A percentile compares a stretch with the other conserved stretches of the same genome.
Conservation (phyloP, 2,329 filamentous ascomycete genomes). For the Pseudocercospora vitis region DNA sequence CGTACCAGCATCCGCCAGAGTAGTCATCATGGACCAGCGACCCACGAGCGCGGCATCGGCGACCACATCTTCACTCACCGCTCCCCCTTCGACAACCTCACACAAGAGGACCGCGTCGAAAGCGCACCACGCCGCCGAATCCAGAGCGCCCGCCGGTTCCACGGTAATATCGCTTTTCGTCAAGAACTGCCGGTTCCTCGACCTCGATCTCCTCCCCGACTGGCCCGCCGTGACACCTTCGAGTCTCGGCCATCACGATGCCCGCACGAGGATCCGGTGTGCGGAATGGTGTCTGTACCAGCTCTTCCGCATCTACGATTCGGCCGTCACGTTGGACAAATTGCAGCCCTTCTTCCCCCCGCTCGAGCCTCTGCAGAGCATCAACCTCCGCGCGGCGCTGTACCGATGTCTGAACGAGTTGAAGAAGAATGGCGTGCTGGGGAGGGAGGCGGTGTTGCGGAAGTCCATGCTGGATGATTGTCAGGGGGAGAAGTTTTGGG, state of each 20-base stretch:
- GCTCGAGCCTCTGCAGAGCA: slow-evolving; percentile 82
- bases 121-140: slow-evolving; percentile 8
- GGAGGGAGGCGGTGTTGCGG: slow-evolving; percentile 74
- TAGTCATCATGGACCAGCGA: slow-evolving; percentile 24
- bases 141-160: slow-evolving; percentile 8
- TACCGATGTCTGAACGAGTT: slow-evolving; percentile 77
- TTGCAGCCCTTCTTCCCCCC: slow-evolving; percentile 88
- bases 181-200: slow-evolving; percentile 78
- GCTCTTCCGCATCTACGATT: slow-evolving; percentile 81
- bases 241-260: slow-evolving; percentile 65
- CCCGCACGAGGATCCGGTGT: slow-evolving; percentile 74
- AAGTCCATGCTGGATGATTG: slow-evolving; percentile 98
- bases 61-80: slow-evolving; percentile 4
- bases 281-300: slow-evolving; percentile 92
- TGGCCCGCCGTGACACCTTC: slow-evolving; percentile 74
- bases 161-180: slow-evolving; percentile 65
- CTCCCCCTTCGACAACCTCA: no score
- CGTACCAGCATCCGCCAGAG: neutral
- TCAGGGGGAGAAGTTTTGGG: slow-evolving; percentile 84
- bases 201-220: slow-evolving; percentile 72
- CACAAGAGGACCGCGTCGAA: slow-evolving; percentile 25
- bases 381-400: slow-evolving; percentile 82
- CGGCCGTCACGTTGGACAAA: slow-evolving; percentile 73
- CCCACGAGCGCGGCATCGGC: slow-evolving; percentile 7
- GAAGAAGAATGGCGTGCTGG: slow-evolving; percentile 83